Base-by-base conservation (phyloP, 2,329 filamentous ascomycete species). In the Byssochlamys sp. region DNA sequence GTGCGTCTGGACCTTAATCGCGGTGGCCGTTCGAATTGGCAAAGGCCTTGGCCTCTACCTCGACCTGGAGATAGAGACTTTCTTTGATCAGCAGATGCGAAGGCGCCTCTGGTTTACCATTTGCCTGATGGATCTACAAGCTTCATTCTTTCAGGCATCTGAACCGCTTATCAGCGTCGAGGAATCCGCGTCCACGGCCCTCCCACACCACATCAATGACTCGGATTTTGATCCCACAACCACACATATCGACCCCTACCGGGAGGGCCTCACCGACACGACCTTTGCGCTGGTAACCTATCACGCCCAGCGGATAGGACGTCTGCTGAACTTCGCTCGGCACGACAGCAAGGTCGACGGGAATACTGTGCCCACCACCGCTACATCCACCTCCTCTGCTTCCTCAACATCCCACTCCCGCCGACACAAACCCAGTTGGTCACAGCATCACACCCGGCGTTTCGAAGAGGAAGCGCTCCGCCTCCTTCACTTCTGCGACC, bases 261-360 rank as follows among this genome's bases (percentile, higher is more conserved):
- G 59, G 14, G 55, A 65, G 26, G 66, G 58, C 0, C 55, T 70
- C 11, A 68, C 67, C 1, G 68, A 71, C 28, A 65, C 60, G n/a
- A 70, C 67, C 0, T 67, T 64, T 54, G 62, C 68, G 4, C 60
- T 68, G n/a, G 54, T 71, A 12, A 66, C 63, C 2, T 71, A 69
- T 49, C 56, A 60, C 28, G 55, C 62, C 4, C 63, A 66, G 57
- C 51, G 57, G 3, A 58, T 60, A 24, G 65, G 64, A 1, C 59
- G 67, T 6, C 52, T 60, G 1, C 31, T 67, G 10, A 60, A 64
- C 14, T 62, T 35, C 11, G 10, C 33, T 11, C 10, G 10, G 33
- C 33, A 35, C 10, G 33, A 11, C 12, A 14, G 33, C 12, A 14
- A 12, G 33, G 33, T 14, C 10, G 33, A 35, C 11, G 33, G 28